Evolutionary conservation across 495 filamentous ascomycete genomes (phyloP), one percentile per base, ranked within the genome.

Genomic region (Xeromyces bisporus): DNA sequence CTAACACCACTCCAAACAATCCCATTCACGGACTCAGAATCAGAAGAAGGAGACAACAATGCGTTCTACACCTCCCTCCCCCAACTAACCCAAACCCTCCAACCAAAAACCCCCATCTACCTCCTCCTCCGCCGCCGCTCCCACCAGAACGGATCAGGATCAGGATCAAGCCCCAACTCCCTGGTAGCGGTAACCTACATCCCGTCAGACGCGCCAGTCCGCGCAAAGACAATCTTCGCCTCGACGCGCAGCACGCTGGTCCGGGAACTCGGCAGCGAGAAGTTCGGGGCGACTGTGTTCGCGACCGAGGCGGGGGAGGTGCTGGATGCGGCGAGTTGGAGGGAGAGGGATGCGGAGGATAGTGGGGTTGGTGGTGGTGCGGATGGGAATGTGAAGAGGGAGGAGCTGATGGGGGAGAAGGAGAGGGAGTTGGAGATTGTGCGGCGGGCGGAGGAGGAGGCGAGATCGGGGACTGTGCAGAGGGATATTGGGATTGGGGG

Each of bases 141-240:
- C 35, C 48, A 64, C 23, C 40, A 52, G 31, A 42, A 51, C 6
- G 62, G 62, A 2, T 48, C 58, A 13, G 46, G 50, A 13, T 35
- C 46, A 1, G n/a, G n/a, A n/a, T n/a, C n/a, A n/a, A n/a, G n/a
- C n/a, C n/a, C n/a, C n/a, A n/a, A n/a, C n/a, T 61, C 63, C 11
- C 73, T 89, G 37, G 54, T 84, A 31, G 80, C 80, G 27, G 58
- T 94, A 26, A 86, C 89, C 18, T 94, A 93, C 49, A 80, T 97
- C 26, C 89, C 89, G 2, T 81, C 84, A 47, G 55, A 77, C 32
- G 87, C 89, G 3, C 79, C 79, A 11, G 89, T 97, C 23, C 77
- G 89, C 24, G 77, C 87, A 41, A 97, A 97, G 67, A 96, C 85
- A 66, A 70, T 97, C 30, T 93, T 94, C 54, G 87, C 89, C 20